phyloP scores from a whole-genome alignment of 192 early-diverging fungal species.

The Coemansia sp. region DNA sequence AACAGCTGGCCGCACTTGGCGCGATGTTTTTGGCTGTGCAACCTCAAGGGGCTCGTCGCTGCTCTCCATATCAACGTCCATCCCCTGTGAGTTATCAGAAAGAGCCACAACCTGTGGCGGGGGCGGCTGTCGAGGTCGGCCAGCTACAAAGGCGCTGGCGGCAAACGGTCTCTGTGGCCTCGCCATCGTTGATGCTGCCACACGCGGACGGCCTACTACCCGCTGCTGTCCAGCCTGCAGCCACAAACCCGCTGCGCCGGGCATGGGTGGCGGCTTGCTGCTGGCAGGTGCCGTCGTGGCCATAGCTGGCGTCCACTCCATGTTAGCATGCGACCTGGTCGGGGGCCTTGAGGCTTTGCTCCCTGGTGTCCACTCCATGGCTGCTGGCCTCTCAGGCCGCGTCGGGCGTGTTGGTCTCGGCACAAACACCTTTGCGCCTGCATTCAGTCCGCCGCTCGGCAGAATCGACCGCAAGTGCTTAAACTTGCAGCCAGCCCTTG shows the following conservation, averaged over 20 bases:
- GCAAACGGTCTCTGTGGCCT: not conserved
- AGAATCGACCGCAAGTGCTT: slow-evolving; percentile 14
- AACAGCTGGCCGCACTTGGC: not conserved
- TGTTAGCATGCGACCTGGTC: not conserved
- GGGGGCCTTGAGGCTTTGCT: not conserved
- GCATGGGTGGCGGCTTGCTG: not conserved
- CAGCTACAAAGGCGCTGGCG: not conserved
- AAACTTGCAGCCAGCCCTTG: slow-evolving; percentile 32
- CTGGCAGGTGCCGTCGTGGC: not conserved
- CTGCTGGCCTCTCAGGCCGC: not conserved
- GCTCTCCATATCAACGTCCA: slow-evolving; percentile 3
- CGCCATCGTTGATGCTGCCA: not conserved
- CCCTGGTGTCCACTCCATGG: slow-evolving; percentile 3
- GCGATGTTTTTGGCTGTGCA: not conserved
- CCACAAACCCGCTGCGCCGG: not conserved
- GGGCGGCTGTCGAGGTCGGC: not conserved
- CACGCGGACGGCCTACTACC: not conserved
- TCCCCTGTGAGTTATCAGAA: not conserved
- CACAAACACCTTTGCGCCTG: slow-evolving; percentile 36
- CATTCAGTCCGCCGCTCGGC: slow-evolving; percentile 10
- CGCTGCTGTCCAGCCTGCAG: not conserved
- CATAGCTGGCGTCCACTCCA: slow-evolving; percentile 27
- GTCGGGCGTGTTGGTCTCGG: slow-evolving; percentile 3
- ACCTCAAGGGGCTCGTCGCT: not conserved
- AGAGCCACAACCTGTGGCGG: not conserved